Base-by-base conservation (phyloP, 1,284 basidiomycete species). In the Tilletia horrida region DNA sequence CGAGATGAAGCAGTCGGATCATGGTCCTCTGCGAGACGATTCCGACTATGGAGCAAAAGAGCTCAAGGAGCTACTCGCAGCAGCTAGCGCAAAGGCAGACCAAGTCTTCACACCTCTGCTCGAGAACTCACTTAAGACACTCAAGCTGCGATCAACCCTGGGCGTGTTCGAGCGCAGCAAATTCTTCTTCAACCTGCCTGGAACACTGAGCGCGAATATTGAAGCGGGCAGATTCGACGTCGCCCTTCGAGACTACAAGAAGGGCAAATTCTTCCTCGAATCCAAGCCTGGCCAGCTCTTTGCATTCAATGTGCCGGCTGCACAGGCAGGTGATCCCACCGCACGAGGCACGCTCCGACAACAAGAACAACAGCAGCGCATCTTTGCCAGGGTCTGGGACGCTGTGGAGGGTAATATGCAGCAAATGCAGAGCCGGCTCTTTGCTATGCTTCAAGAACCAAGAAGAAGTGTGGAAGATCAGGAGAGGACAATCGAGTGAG, bases 161-260 rank as follows among this genome's bases (percentile, higher is more conserved):
- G 90, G 91, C 48, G 92, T 98, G 7, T 97, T 99, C 75, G 95
- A 98, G 74, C 88, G 93, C 61, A 94, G 91, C 67, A 96, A 94
- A 77, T 99, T 97, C 86, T 93, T 98, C 82, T 98, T 98, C 87
- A 97, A 97, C 79, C 86, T 99, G 23, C 95, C 96, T 0, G 90
- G 91, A 25, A 89, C 90, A 55, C 87, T 99, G n/a, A 87, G 91
- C 27, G 95, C 96, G 80, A 90, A 87, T 21, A 91, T 98, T 63
- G 93, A 83, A 31, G 64, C 69, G n/a, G 78, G 74, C 0, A 90
- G 91, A 68, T 97, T 95, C 80, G 96, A 98, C 72, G 88, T 90
- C 47, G 94, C 93, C 0, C 85, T 98, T 76, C 88, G 93, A 44
- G 94, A 97, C 76, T 99, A 98, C 85, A 96, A 96, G 84, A 97